A percentile compares a stretch with the other conserved stretches of the same genome.
These are phyloP conservation scores for Lichtheimia hyalospora DNA, from an alignment of 371 early-diverging fungal genomes.

Conservation along the genomic window DNA sequence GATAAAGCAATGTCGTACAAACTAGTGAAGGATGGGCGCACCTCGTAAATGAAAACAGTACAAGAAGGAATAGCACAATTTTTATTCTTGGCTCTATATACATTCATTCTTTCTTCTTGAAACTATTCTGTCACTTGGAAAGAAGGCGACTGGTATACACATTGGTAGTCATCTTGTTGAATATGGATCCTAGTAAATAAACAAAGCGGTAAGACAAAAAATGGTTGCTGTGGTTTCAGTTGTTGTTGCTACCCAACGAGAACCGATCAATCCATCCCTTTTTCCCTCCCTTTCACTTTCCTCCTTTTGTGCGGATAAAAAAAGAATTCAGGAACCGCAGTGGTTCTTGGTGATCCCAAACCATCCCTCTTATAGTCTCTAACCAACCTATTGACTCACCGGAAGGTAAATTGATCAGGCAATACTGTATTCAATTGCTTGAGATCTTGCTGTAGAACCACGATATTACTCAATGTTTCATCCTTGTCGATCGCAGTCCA, in stretches of 20 bases:
- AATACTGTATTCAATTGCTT: not conserved
- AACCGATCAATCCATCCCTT: not conserved
- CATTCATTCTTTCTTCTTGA: not conserved
- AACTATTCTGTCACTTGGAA: constrained; percentile 6
- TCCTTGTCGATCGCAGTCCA: not conserved
- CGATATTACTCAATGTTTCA: constrained; percentile 3
- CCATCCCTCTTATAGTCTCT: constrained; percentile 1
- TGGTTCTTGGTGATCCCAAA: not conserved
- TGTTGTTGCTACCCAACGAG: not conserved
- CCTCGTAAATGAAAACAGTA: constrained; percentile 10
- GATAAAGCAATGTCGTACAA: constrained; percentile 19
- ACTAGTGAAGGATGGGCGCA: constrained; percentile 17
- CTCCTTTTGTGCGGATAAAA: constrained; percentile 5
- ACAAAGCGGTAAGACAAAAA: not conserved
- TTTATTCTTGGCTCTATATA: not conserved
- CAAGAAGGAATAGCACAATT: constrained; percentile 1
- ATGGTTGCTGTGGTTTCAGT: not conserved
- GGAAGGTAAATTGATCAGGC: constrained; percentile 10
- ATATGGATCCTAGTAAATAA: constrained; percentile 3
- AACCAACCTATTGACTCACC: constrained; percentile 2
- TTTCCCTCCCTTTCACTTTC: constrained; percentile 3
- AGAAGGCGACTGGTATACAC: constrained; percentile 7
- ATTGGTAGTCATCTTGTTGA: constrained; percentile 4
- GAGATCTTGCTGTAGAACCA: constrained; percentile 8
- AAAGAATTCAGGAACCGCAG: constrained; percentile 12